A percentile compares a stretch with the other conserved stretches of the same genome.
Evolutionary conservation across 1,284 basidiomycete species (phyloP).

Genomic region (Porodaedalea pini): DNA sequence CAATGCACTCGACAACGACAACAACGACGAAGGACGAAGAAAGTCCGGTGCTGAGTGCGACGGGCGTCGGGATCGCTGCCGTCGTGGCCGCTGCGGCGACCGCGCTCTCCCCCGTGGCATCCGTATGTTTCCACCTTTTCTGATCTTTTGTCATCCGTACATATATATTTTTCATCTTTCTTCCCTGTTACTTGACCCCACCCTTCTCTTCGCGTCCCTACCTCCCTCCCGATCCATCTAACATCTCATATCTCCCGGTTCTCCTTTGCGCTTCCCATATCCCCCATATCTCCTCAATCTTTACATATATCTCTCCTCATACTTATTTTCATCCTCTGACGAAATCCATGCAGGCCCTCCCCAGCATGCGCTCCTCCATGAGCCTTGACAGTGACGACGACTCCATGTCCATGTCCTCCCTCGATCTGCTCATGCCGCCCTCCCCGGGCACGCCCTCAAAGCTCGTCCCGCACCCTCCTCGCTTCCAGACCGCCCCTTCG

Average conservation of each 20-base stretch:
- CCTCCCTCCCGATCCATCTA: too few species aligned
- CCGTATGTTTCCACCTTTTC: neutral
- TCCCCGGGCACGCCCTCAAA: slow-evolving; percentile 7
- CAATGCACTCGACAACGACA: neutral
- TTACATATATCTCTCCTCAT: neutral
- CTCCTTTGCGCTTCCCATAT: neutral
- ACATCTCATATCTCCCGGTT: neutral
- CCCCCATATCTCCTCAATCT: neutral
- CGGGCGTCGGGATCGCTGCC: neutral
- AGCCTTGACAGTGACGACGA: neutral
- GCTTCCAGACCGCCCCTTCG: neutral
- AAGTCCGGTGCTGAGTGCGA: neutral
- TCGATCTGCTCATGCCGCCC: neutral
- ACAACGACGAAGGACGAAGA: neutral
- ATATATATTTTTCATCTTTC: neutral
- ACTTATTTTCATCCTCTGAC: too few species aligned
- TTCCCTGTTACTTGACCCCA: too few species aligned
- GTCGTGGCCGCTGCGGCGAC: neutral
- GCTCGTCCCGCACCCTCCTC: slow-evolving; percentile 3
- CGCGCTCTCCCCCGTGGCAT: neutral
- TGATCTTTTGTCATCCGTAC: neutral
- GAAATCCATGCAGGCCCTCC: neutral
- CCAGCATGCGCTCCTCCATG: neutral
- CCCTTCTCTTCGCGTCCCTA: too few species aligned
- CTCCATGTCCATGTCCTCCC: slow-evolving; percentile 5